A percentile compares a stretch with the other conserved stretches of the same genome.
Evolutionary conservation across 2,329 filamentous ascomycete genomes (phyloP).

Genomic region (Fusarium metavorans): DNA sequence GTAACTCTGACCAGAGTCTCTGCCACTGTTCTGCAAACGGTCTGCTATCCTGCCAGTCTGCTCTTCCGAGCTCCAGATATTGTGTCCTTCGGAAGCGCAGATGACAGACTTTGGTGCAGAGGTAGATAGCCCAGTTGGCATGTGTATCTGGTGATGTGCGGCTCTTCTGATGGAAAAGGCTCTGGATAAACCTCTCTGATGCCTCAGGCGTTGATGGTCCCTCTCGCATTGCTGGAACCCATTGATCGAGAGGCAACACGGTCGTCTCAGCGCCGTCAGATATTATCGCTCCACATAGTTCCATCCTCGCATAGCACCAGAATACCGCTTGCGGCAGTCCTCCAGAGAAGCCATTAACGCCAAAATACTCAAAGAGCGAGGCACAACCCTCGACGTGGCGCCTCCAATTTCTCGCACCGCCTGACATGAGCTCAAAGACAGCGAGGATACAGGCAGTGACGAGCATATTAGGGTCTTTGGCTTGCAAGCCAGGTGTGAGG

Average conservation of each 20-base stretch:
- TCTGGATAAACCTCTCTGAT: slow-evolving; percentile 44
- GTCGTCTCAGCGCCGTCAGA: slow-evolving; percentile 61
- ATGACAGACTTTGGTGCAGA: slow-evolving; percentile 62
- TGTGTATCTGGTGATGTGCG: slow-evolving; percentile 59
- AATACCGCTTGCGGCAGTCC: slow-evolving; percentile 65
- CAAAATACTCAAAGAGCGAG: slow-evolving; percentile 62
- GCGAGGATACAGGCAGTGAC: slow-evolving; percentile 61
- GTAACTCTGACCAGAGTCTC: slow-evolving; percentile 59
- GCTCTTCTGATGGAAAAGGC: slow-evolving; percentile 46
- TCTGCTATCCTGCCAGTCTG: slow-evolving; percentile 53
- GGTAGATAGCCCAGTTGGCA: slow-evolving; percentile 66
- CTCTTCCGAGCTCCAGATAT: slow-evolving; percentile 54
- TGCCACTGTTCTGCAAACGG: slow-evolving; percentile 56
- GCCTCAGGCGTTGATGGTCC: slow-evolving; percentile 21
- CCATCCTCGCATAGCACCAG: slow-evolving; percentile 70
- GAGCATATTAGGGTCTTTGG: slow-evolving; percentile 58
- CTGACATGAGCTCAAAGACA: slow-evolving; percentile 62
- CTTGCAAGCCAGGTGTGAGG: slow-evolving; percentile 56
- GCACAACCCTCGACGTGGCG: slow-evolving; percentile 69
- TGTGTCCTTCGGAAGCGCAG: slow-evolving; percentile 51
- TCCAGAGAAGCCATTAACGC: slow-evolving; percentile 59
- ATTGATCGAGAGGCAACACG: slow-evolving; percentile 61
- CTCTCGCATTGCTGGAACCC: slow-evolving; percentile 52
- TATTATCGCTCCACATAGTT: slow-evolving; percentile 66
- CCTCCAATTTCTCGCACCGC: slow-evolving; percentile 63